Evolutionary conservation across 345 rosid genomes (phyloP), one percentile per base, ranked within the genome.

Genomic region (Clarkia xantiana): DNA sequence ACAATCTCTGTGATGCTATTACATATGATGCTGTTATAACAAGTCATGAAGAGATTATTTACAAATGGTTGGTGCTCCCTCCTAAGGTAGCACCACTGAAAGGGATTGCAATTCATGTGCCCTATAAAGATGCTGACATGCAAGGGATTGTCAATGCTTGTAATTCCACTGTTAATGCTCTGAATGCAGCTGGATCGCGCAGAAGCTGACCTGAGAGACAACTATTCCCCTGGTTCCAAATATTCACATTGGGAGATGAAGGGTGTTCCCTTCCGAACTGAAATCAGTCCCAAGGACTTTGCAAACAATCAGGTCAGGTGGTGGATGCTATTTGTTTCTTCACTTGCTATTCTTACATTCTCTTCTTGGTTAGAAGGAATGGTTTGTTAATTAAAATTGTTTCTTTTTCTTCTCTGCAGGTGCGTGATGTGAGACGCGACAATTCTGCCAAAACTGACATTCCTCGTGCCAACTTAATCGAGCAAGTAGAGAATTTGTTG

Each of bases 161-260:
- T 61, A 52, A 41, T 67, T 87, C 75, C 49, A 86, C 94, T 38
- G 87, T 74, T 19, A 69, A 80, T 55, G 46, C 77, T 16, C 76
- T 91, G 62, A 54, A 29, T 45, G 70, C 70, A 56, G 96, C 93
- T 6, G 96, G 96, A 52, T 44, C 65, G 72, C 44, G 93, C 96
- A 7, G 84, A 81, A 57, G 74, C 71, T 11, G 98, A 91, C 67
- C 55, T 77, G 11, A 75, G 94, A 67, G 98, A 86, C 40, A 86
- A 86, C 69, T 83, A 91, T 63, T 84, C 96, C 3, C 98, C 96
- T 16, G 96, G 94, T 36, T 91, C 96, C 96, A 91, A 91, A 78
- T 91, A 86, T 57, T 91, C 98, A 23, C 62, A 86, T 67, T 86
- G 94, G 96, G 98, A 91, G 68, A 69, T 86, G 96, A 91, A 86